Evolutionary conservation across 2,329 filamentous ascomycete genomes (phyloP), one percentile per base, ranked within the genome.

Genomic region (Aotearoamyces nothofagi): DNA sequence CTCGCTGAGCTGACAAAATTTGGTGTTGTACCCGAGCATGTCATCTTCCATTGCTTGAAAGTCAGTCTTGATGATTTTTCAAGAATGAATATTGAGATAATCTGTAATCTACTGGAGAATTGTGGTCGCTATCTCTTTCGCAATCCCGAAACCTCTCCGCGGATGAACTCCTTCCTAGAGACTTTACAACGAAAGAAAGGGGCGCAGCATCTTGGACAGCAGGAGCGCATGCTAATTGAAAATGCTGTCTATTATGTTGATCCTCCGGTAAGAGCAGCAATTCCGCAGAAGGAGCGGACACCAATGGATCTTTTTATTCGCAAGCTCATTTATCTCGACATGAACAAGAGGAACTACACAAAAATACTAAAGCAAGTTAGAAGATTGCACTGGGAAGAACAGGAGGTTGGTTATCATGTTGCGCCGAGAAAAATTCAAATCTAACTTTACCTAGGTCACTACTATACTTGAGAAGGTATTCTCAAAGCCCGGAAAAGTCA

Each of bases 231-330:
- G 86, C 70, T 96, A 16, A 90, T 98, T 33, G 90, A 98, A 52
- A 98, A 98, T 49, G 90, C 90, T 3, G 73, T 94, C 33, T 98
- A 98, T 55, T 96, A 94, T 43, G 90, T 98, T 32, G 90, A 96
- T 45, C 90, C 90, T 9, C 92, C 90, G 0, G 78, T 92, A 49
- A 73, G 90, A 35, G 80, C 86, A 17, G 86, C 90, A 0, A 94
- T 98, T 31, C 78, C 92, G 52, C 87, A 96, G 49, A 98, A 96
- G 52, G 90, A 98, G 53, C 71, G 90, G 26, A 92, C 84, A 0
- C 86, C 90, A 0, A 79, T 90, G 49, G 87, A 98, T 41, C 64
- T 92, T 15, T 98, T 92, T 49, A 74, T 98, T 34, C 78, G 86
- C 26, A 92, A 93, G 55, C 63, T 98, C 27, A 68, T 98, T 37